Base-by-base conservation (phyloP, 1,284 basidiomycete genomes). In the Hortiboletus rubellus region DNA sequence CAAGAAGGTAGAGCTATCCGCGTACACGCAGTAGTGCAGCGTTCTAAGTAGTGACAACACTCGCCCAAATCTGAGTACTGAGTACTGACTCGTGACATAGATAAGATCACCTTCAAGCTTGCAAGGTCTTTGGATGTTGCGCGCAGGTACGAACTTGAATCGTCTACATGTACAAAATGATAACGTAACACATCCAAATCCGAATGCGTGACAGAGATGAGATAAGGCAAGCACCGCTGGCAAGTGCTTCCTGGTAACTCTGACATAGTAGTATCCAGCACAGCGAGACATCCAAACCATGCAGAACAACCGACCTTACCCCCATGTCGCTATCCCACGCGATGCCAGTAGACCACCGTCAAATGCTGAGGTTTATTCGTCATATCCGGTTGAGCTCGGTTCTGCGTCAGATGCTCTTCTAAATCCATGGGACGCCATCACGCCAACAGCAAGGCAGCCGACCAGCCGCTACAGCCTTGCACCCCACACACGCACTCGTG, bases 1-100 rank as follows among this genome's bases (percentile, higher is more conserved):
- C 70, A 91, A 88, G 78, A 92, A 90, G 75, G 81, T 94, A 33
- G 87, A 91, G 66, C 68, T 82, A 57, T 78, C 80, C 5, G 79
- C 79, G 58, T 73, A 71, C 47, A 70, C 62, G n/a, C 51, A 58
- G 24, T 74, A 71, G 58, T 27, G 9, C 0, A 14, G 7, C 7
- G 14, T 38, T 41, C 22, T 22, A 22, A 22, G 46, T 40, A 22
- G 11, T 18, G 3, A 2, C 22, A 22, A 22, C 22, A 22, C 22
- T 22, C 22, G 22, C 3, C 22, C 22, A 22, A 22, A 22, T 22
- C 22, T 22, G 22, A 22, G 22, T 22, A 22, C 22, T 22, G 22
- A 22, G n/a, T n/a, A n/a, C n/a, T n/a, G n/a, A n/a, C 22, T 22
- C 22, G 22, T 22, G 22, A 22, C 22, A 22, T 22, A 22, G 22